Evolutionary conservation across 2,329 filamentous ascomycete species (phyloP), one percentile per base, ranked within the genome.

Genomic region (Trichoderma sp.): DNA sequence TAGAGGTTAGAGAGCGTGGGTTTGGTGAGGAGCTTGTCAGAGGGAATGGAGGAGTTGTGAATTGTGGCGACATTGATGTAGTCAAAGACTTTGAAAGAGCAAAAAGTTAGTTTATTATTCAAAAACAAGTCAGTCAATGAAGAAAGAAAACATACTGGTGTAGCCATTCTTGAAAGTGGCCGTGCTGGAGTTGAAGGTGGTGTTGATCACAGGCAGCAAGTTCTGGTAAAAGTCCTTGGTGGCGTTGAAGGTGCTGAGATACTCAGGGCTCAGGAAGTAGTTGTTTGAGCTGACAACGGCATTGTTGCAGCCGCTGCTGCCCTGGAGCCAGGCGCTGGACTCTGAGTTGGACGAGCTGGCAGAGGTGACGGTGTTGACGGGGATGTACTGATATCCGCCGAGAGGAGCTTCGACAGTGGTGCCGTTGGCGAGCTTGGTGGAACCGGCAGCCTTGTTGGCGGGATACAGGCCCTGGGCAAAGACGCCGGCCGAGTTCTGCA

Each of bases 381-480:
- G 92, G 73, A 97, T 91, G 71, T 96, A 87, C 80, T 97, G 94
- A 78, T 94, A 97, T 31, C 94, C 94, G 71, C 88, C 84, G 76
- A 97, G 81, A 0, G 94, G 93, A 1, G 89, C 83, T 69, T 88
- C 81, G 14, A 94, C 83, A 4, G 80, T 82, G 27, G 87, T 87
- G 61, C 91, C 91, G 79, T 97, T 94, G 74, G 87, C 88, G 52
- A 97, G 86, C 2, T 83, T 88, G 80, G 92, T 85, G 43, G 84
- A 77, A 16, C 77, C 72, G 55, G 68, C 88, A n/a, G 24, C 40
- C 59, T 49, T 88, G 1, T 90, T 88, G 0, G 94, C 93, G 11
- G 94, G 94, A 77, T 97, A 97, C 24, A 97, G 84, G 35, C 89
- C 93, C 81, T 97, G 94, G 35, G 95, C 81, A 82, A 97, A 97